These are phyloP conservation scores for Sistotremastrum suecicum DNA, from an alignment of 768 basidiomycete species.

Conservation along the genomic window DNA sequence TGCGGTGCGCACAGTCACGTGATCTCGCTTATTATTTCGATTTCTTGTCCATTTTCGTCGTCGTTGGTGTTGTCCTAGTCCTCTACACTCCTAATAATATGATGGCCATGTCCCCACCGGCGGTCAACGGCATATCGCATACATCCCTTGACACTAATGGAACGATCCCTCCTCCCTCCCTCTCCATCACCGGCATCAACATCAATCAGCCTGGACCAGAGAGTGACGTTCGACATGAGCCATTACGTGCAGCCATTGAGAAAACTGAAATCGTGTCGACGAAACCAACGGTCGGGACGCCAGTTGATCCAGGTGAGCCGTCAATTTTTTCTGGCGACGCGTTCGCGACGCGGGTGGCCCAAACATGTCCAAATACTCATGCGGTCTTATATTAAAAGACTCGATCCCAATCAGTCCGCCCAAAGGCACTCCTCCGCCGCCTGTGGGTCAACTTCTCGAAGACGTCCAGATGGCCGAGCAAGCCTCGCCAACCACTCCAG, in stretches of 20 bases:
- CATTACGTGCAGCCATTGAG: conserved; percentile 34
- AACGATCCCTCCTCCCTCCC: conserved; percentile 17
- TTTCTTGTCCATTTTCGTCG: not conserved
- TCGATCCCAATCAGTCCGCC: conserved; percentile 31
- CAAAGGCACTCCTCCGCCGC: conserved; percentile 31
- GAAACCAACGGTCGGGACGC: conserved; percentile 29
- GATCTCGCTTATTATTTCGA: not conserved
- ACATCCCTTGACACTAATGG: conserved; percentile 19
- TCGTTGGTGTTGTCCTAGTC: not conserved
- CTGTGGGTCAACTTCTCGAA: conserved; percentile 28
- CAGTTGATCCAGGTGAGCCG: conserved; percentile 36
- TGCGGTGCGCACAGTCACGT: too few relatives aligned
- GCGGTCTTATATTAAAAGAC: conserved; percentile 17
- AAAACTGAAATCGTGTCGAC: conserved; percentile 27
- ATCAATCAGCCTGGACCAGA: conserved; percentile 48
- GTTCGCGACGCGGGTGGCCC: too few relatives aligned
- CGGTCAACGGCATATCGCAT: conserved; percentile 7
- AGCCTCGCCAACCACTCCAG: conserved; percentile 7
- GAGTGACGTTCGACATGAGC: conserved; percentile 54
- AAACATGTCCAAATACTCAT: conserved; percentile 11
- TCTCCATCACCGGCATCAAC: conserved; percentile 33
- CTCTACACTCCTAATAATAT: conserved; percentile 3
- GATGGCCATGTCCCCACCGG: conserved; percentile 9
- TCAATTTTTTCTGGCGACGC: conserved; percentile 2
- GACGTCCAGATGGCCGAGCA: conserved; percentile 50